Percentiles rank a stretch among this genome's conserved stretches.
Evolutionary conservation across 2,329 filamentous ascomycete species (phyloP).

Genomic region (Whalleya microplaca): DNA sequence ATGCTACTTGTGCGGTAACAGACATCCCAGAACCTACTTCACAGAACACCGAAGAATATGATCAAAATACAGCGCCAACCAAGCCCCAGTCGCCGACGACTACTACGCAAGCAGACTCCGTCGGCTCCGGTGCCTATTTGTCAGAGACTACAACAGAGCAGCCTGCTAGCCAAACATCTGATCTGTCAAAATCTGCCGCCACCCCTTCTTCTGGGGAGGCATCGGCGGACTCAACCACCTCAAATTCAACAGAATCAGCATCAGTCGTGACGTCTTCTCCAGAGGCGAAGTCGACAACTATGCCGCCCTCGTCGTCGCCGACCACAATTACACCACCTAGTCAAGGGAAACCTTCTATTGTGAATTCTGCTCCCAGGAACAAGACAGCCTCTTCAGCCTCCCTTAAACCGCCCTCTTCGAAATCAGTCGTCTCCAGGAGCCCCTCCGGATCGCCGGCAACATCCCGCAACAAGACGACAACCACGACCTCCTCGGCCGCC

Average conservation of each 20-base stretch:
- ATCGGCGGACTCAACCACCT: slow-evolving; percentile 6
- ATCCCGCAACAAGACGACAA: slow-evolving; percentile 44
- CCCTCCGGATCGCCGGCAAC: slow-evolving; percentile 30
- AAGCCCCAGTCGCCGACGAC: slow-evolving; percentile 17
- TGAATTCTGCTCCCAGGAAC: slow-evolving; percentile 23
- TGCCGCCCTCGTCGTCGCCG: slow-evolving; percentile 10
- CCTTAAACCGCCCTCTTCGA: slow-evolving; percentile 35
- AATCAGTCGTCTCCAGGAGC: slow-evolving; percentile 26
- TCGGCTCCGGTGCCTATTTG: slow-evolving; percentile 15
- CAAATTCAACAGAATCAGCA: slow-evolving; percentile 19
- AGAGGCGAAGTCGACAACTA: slow-evolving; percentile 15
- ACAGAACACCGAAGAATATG: slow-evolving; percentile 12
- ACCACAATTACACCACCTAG: slow-evolving; percentile 23
- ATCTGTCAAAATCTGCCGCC: slow-evolving; percentile 11
- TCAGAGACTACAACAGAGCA: slow-evolving; percentile 19
- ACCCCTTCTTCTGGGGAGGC: slow-evolving; percentile 18
- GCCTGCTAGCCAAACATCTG: slow-evolving; percentile 18
- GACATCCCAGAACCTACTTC: slow-evolving; percentile 17
- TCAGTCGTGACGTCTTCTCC: slow-evolving; percentile 14
- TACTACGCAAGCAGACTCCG: slow-evolving; percentile 19
- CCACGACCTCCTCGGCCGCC: slow-evolving; percentile 47
- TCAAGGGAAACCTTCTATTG: slow-evolving; percentile 19
- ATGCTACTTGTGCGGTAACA: slow-evolving; percentile 20
- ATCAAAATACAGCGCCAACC: slow-evolving; percentile 10
- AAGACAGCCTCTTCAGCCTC: slow-evolving; percentile 34